Evolutionary conservation across 148 eudicot genomes (phyloP), one percentile per base, ranked within the genome.

Genomic region (Amaranthus hypochondriacus): DNA sequence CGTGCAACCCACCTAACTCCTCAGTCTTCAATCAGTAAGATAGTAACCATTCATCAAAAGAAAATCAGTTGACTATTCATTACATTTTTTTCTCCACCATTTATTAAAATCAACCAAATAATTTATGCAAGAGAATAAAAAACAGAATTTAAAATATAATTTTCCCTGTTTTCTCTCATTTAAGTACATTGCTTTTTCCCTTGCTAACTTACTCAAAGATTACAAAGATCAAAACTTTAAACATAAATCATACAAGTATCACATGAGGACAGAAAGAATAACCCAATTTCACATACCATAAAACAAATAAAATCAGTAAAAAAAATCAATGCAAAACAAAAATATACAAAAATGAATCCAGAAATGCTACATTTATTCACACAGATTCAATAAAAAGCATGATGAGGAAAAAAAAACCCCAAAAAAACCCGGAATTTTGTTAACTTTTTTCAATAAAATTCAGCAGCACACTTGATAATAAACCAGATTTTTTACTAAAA

Each of bases 1-100:
- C 77, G 73, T 73, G 81, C 81, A 73, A 59, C 43, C 71, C 54
- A 10, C 48, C 65, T 47, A 4, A 10, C 15, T 7, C 39, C n/a
- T 48, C 39, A 7, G 44, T 28, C 58, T 53, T 39, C 5, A 63
- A 5, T 42, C 47, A 46, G 69, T 15, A 50, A 28, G 28, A 39
- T 18, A 6, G 13, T 54, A 14, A 21, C 48, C 53, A 47, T 42
- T 60, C 63, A 60, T 21, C 63, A 6, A 21, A 65, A 44, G 2
- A 64, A n/a, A 53, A 42, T 28, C 39, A 28, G 2, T 28, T 28
- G 39, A 28, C 39, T 28, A 28, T 28, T 28, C 39, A 28, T 28
- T 28, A 28, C 39, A 28, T 28, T 28, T 28, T 28, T 28, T 28
- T 28, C 39, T 28, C 39, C 39, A 28, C 39, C 39, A 28, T 28